Evolutionary conservation across 805 yeast species (phyloP), one percentile per base, ranked within the genome.

Genomic region (Candida krabiensis): DNA sequence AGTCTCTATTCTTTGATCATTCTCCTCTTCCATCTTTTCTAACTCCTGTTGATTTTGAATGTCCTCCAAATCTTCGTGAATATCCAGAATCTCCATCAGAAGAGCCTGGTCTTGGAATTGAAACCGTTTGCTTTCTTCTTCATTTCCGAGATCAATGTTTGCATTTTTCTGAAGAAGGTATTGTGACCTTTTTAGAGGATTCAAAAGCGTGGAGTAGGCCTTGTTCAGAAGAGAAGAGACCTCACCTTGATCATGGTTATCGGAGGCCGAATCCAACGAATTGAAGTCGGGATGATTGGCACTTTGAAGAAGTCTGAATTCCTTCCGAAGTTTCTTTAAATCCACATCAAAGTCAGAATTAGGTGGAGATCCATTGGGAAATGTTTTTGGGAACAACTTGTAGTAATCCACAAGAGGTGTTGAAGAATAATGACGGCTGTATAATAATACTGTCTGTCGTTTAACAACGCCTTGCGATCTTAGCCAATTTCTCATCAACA

Each of bases 21-120:
- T 89, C 40, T 78, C 83, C 8, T 46, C 52, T 21, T 72, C 69
- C 28, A 88, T 54, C 0, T 50, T 60, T 1, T 62, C 71, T 22
- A 86, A 67, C 33, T 86, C 96, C 2, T 69, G 63, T 35, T 77
- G 83, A 36, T 62, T 64, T 1, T 67, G 64, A 4, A 87, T 81
- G 47, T 78, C 78, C 44, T 86, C 95, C 40, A 90, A 65, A 28
- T 77, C 75, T 60, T 91, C 99, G 57, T 90, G 93, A 4, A 87
- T 79, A 47, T 88, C 95, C 63, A 91, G 67, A 16, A 91, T 84
- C 30, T 78, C 77, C 82, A 87, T 76, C 28, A 91, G 64, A 54
- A 86, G 64, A 12, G 67, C 73, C 40, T 81, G 78, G 41, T 63
- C 66, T 42, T 62, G 53, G 37, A 62, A 58, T 32, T 64, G 65